Evolutionary conservation across 1,139 yeast species (phyloP), one percentile per base, ranked within the genome.

Genomic region (Arxiozyma heterogenica): DNA sequence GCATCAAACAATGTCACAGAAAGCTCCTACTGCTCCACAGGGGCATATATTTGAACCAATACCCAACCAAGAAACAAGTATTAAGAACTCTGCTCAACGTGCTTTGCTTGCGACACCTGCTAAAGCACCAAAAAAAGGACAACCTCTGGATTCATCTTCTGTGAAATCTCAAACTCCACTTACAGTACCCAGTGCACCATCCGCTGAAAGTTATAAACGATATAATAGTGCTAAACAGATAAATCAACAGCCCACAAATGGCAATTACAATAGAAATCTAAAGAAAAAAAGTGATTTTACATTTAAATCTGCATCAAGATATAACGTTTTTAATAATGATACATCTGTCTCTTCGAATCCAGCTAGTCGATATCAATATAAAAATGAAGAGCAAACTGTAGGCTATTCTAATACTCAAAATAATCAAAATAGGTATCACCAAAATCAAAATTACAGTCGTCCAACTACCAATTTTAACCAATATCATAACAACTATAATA

Each of bases 1-100:
- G 61, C 66, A 65, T 39, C 68, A 65, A 53, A 59, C 64, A 1
- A 59, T 64, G 63, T 64, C 70, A 2, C 68, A 64, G 44, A 62
- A 59, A 52, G 69, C 64, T 1, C 71, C 71, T 18, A 56, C 67
- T 3, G 70, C 70, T 3, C 71, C 70, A 3, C 57, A 56, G 23
- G 71, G 71, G 1, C 70, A 67, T 56, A 51, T 58, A 0, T 56
- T 59, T 11, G 69, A 65, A 45, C 52, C 53, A 23, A 17, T 27
- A 9, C 4, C 39, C n/a, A 42, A 49, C 12, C 15, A 20, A n/a
- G 21, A 18, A 20, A 45, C 20, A 39, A 22, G 4, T 5, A 21
- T 6, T 8, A 39, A 41, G 18, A 38, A 15, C 4, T 9, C 34
- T 23, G 42, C 43, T n/a, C 46, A 34, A 47, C 39, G 4, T 15